Base-by-base conservation (phyloP, 1,139 yeast genomes). In the Geotrichum fermentans region DNA sequence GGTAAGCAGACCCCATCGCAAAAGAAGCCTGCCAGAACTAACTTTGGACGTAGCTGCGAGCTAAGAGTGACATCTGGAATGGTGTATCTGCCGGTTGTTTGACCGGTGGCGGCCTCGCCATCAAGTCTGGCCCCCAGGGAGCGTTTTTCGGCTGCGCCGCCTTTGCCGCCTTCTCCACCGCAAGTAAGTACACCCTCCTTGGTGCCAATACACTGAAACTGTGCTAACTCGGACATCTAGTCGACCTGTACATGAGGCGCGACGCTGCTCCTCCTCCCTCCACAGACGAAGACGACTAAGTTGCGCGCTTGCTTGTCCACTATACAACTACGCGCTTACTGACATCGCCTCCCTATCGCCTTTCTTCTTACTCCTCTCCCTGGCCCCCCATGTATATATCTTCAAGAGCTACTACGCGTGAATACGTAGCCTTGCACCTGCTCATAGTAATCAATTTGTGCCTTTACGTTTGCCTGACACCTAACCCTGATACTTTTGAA, bases 71-170 rank as follows among this genome's bases (percentile, higher is more conserved):
- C 68, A 78, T 90, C 20, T 89, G 85, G 71, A 92, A 92, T 64
- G 97, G 97, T 43, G 80, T 87, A 2, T 75, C 80, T 47, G 97
- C 98, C 3, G 98, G 98, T 1, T 92, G 97, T 68, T 73, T 90
- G 49, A 92, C 98, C 0, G 98, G 97, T 40, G 78, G 77, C 10
- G 97, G 96, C 0, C 75, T 92, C 52, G 95, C 97, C 2, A 77
- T 86, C 56, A 87, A 85, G 64, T 81, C 92, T 37, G 98, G 98
- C 1, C 98, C 98, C 1, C 90, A 83, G 61, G 95, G 96, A 28
- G 95, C 96, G 0, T 60, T 80, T 30, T 67, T 90, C 52, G 98
- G 98, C 1, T 92, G 97, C 73, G 97, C 95, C 29, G 98, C 97
- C 13, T 92, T 92, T 72, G 97, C 98, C 14, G 96, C 95, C 3